These are phyloP conservation scores for Ogataea pignaliae DNA, from an alignment of 805 yeast species.

Conservation along the genomic window DNA sequence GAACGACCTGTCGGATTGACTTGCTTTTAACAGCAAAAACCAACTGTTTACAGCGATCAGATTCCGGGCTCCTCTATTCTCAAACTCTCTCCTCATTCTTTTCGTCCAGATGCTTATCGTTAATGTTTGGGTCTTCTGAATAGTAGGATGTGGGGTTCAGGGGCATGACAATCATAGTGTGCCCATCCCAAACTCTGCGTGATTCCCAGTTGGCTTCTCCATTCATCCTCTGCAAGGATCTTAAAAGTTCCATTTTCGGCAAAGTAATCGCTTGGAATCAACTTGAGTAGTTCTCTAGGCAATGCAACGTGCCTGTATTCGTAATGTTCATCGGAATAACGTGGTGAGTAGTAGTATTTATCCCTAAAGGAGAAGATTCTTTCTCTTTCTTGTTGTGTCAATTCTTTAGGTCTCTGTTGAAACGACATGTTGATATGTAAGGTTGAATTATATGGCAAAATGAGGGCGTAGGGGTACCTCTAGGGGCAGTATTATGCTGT, in stretches of 20 bases:
- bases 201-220: constrained; percentile 92
- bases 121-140: constrained; percentile 59
- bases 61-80: no score
- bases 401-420: constrained; percentile 54
- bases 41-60: no score
- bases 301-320: constrained; percentile 97
- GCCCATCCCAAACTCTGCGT: constrained; percentile 98
- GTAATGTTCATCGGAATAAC: constrained; percentile 85
- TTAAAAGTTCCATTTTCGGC: constrained; percentile 92
- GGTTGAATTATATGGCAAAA: neutral
- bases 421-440: constrained; percentile 27
- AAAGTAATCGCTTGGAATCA: constrained; percentile 91
- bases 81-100: no score
- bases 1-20: no score
- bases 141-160: constrained; percentile 94
- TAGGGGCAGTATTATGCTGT: no score
- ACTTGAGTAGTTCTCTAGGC: constrained; percentile 93
- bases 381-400: constrained; percentile 79
- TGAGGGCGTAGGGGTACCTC: no score
- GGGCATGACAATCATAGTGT: constrained; percentile 97
- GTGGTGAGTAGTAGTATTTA: constrained; percentile 87
- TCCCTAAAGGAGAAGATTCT: constrained; percentile 89
- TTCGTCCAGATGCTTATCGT: neutral
- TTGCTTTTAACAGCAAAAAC: no score
- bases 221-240: constrained; percentile 88